Base-by-base conservation (phyloP, 805 yeast genomes). In the Ogataea methanolica region DNA sequence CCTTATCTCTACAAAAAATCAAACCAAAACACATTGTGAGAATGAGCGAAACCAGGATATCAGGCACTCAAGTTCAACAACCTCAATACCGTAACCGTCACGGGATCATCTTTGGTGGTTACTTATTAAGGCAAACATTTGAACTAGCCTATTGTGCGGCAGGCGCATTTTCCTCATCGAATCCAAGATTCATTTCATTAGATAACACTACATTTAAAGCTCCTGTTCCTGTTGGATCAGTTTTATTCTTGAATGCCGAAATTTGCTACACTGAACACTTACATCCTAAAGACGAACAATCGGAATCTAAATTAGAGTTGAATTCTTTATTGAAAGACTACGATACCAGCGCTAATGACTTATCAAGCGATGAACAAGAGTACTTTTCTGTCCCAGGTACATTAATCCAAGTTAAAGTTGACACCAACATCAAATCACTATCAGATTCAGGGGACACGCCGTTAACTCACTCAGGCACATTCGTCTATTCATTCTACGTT, bases 11-110 rank as follows among this genome's bases (percentile, higher is more conserved):
- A 17, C 47, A 64, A 17, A 62, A 63, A 5, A 60, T 63, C 7
- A 65, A 69, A 47, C 83, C 85, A n/a, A 66, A 65, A 22, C 78
- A 78, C 51, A 65, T 83, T 31, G 70, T 74, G 40, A 78, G 78
- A 55, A 86, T 89, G 95, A 75, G 78, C 43, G 84, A 88, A 52
- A 83, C 97, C 1, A 70, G 66, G 44, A 75, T 87, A 45, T 72
- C 78, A 44, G 85, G 96, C 11, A 88, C 96, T 6, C 77, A 84
- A 59, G 82, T 90, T 67, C 92, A 91, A 92, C 97, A 91, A 68
- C 97, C 97, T 1, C 97, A 91, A 70, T 91, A 90, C 70, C 80
- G 97, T 69, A 91, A 91, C 72, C 80, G 96, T 64, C 96, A 91
- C 64, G 86, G 95, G 4, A 89, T 90, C 88, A 88, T 91, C 41